Conservation (phyloP, 2,329 filamentous ascomycete genomes). For the Phoma herbarum region DNA sequence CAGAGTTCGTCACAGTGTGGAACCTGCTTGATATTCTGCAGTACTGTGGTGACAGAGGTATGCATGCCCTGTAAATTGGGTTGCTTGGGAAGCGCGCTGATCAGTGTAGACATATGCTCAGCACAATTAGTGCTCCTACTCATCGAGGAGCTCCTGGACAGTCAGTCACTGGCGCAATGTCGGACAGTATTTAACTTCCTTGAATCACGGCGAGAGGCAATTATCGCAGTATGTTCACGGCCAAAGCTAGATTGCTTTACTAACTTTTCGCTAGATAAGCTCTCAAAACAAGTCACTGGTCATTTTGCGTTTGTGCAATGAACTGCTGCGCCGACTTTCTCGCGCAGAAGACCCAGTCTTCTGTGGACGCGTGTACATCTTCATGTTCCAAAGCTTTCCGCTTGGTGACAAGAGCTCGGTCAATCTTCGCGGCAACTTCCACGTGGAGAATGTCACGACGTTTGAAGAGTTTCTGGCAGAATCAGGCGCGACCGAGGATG, state of each 20-base stretch:
- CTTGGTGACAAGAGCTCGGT: conserved; percentile 97
- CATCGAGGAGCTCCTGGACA: conserved; percentile 93
- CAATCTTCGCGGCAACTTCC: conserved; percentile 94
- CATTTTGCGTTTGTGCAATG: conserved; percentile 93
- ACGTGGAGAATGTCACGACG: conserved; percentile 90
- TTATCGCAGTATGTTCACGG: conserved; percentile 72
- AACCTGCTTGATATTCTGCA: conserved; percentile 93
- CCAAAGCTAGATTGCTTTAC: conserved; percentile 16
- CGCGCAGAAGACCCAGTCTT: conserved; percentile 96
- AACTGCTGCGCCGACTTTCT: conserved; percentile 91
- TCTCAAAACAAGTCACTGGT: conserved; percentile 78
- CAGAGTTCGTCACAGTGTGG: conserved; percentile 85
- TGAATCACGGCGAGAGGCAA: conserved; percentile 88
- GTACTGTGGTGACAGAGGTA: conserved; percentile 82
- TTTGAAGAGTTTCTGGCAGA: conserved; percentile 69
- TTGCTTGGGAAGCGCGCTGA: conserved; percentile 13
- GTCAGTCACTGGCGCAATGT: conserved; percentile 92
- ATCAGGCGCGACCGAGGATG: conserved; percentile 54
- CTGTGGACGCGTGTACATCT: conserved; percentile 97
- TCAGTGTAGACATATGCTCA: conserved; percentile 66
- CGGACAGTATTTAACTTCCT: conserved; percentile 93
- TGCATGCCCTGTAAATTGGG: conserved; percentile 56
- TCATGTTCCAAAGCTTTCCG: conserved; percentile 97
- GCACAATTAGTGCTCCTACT: conserved; percentile 86
- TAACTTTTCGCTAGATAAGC: conserved; percentile 43